phyloP scores from a whole-genome alignment of 2,329 filamentous ascomycete species.

The Aureobasidium pullulans region DNA sequence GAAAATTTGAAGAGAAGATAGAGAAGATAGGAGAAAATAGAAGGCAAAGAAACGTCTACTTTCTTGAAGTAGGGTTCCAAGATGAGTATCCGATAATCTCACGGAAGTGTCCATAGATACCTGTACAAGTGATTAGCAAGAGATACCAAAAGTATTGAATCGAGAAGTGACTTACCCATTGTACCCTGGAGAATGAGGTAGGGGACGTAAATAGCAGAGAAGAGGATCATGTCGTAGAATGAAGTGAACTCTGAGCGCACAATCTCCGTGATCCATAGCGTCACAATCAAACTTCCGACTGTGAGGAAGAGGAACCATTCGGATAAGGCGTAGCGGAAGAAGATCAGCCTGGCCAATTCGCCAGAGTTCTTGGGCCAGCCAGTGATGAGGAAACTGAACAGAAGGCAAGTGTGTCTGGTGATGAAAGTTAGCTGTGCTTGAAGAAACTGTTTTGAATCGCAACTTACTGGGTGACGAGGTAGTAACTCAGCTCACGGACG shows the following conservation, averaged over 20 bases:
- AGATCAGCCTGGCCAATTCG: slow-evolving; percentile 35
- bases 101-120: slow-evolving; percentile 41
- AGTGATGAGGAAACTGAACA: slow-evolving; percentile 39
- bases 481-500: slow-evolving; percentile 41
- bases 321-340: slow-evolving; percentile 42
- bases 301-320: slow-evolving; percentile 36
- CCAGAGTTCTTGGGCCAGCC: slow-evolving; percentile 34
- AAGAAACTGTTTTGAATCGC: not conserved
- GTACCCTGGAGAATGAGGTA: slow-evolving; percentile 39
- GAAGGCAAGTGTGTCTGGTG: slow-evolving; percentile 35
- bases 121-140: not conserved
- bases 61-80: slow-evolving; percentile 42
- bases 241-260: slow-evolving; percentile 41
- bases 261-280: slow-evolving; percentile 40
- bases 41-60: slow-evolving; percentile 15
- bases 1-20: not conserved
- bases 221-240: slow-evolving; percentile 34
- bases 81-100: slow-evolving; percentile 39
- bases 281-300: slow-evolving; percentile 37
- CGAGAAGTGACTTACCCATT: slow-evolving; percentile 27
- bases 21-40: not conserved
- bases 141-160: not conserved
- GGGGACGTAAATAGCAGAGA: slow-evolving; percentile 36
- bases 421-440: not conserved
- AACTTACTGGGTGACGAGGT: slow-evolving; percentile 37